Evolutionary conservation across 78 protist genomes (phyloP).

Genomic region (Dictyostelium citrinum): DNA sequence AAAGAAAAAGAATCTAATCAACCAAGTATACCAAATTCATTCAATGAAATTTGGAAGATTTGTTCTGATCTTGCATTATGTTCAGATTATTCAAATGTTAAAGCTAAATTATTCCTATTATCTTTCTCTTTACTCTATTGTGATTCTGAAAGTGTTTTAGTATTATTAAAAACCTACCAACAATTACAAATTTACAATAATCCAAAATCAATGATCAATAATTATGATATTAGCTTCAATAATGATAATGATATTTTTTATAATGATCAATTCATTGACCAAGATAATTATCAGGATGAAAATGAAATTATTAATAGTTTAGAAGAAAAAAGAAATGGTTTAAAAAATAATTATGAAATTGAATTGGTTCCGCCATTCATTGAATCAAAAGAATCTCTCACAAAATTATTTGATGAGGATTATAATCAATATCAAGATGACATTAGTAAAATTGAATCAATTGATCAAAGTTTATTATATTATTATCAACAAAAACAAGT

Average conservation of each 20-base stretch:
- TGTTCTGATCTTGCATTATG: conserved; percentile 4
- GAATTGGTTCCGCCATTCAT: conserved; percentile 43
- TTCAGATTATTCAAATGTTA: neutral
- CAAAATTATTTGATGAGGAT: neutral
- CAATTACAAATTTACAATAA: neutral
- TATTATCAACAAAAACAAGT: neutral
- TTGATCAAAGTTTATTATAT: neutral
- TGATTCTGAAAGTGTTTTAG: neutral
- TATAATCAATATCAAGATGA: neutral
- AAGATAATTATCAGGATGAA: neutral
- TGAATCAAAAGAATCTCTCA: conserved; percentile 5
- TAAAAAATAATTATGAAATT: neutral
- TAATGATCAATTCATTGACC: neutral
- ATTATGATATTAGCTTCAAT: neutral
- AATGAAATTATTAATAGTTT: neutral
- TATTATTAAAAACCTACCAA: conserved; percentile 13
- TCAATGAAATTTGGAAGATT: conserved; percentile 28
- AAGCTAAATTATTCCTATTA: neutral
- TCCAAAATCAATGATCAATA: neutral
- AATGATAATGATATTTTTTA: neutral
- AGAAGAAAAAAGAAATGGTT: neutral
- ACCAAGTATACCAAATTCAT: conserved; percentile 11
- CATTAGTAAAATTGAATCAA: neutral
- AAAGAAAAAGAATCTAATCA: neutral
- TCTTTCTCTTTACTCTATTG: conserved; percentile 23